A percentile compares a stretch with the other conserved stretches of the same genome.
These are phyloP conservation scores for Populus nigra DNA, from an alignment of 345 rosid genomes.

Conservation along the genomic window DNA sequence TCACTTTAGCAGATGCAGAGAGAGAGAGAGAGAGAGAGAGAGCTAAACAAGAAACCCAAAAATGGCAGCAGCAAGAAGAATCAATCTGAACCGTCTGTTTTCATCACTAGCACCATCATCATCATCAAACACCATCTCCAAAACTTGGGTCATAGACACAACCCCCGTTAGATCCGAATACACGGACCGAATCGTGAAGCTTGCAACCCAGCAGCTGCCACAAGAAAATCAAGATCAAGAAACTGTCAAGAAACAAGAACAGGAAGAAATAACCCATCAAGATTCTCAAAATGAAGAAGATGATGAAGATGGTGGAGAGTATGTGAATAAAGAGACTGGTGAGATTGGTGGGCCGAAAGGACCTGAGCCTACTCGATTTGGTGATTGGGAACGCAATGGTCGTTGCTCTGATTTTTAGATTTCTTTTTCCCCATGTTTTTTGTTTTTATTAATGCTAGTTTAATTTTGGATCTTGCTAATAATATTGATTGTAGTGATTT, in stretches of 20 bases:
- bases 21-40: too few species aligned
- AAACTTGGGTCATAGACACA: neutral
- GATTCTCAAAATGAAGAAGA: slow-evolving; percentile 22
- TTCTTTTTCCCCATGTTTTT: neutral
- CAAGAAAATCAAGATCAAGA: neutral
- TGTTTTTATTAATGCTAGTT: too few species aligned
- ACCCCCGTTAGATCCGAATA: too few species aligned
- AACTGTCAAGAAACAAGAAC: neutral
- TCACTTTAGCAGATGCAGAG: neutral
- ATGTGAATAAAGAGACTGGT: slow-evolving; percentile 64
- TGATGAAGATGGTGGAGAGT: slow-evolving; percentile 36
- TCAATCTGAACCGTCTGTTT: slow-evolving; percentile 32
- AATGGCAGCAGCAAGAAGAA: neutral
- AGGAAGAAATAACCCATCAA: neutral
- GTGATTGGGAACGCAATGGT: slow-evolving; percentile 92
- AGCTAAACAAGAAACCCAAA: neutral
- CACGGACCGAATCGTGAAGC: neutral
- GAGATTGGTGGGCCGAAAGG: slow-evolving; percentile 86
- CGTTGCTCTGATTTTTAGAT: slow-evolving; percentile 83
- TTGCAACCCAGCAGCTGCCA: neutral
- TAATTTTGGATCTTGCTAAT: too few species aligned
- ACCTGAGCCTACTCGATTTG: slow-evolving; percentile 91
- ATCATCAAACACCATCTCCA: neutral
- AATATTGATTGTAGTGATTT: neutral
- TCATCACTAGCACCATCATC: slow-evolving; percentile 20